These are phyloP conservation scores for Mucor lusitanicus DNA, from an alignment of 371 early-diverging fungal species.

Conservation along the genomic window DNA sequence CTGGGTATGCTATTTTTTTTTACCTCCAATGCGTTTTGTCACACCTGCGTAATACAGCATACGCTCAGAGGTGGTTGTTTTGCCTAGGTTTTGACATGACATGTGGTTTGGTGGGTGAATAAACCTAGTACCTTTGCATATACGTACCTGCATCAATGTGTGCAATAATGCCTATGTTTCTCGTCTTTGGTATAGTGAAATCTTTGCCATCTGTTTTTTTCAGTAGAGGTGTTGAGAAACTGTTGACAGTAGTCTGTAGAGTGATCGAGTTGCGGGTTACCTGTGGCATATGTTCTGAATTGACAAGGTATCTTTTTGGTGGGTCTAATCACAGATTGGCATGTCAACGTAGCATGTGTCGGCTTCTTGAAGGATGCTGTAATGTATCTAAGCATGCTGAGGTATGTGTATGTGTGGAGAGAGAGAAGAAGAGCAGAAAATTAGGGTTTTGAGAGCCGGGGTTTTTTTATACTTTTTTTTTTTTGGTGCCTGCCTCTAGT, in stretches of 20 bases:
- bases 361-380: conserved; percentile 1
- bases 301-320: neutral
- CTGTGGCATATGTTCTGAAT: conserved; percentile 15
- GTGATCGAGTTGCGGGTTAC: neutral
- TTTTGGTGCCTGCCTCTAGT: neutral
- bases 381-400: conserved; percentile 7
- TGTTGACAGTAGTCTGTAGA: neutral
- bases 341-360: neutral
- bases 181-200: conserved; percentile 63
- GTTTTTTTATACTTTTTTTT: neutral
- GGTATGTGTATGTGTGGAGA: neutral
- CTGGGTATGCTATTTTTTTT: too few species aligned
- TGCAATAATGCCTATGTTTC: conserved; percentile 96
- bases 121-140: too few species aligned
- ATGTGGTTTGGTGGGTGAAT: too few species aligned
- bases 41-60: conserved; percentile 95
- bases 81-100: conserved; percentile 51
- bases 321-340: neutral
- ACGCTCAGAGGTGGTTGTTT: conserved; percentile 97
- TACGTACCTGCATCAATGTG: conserved; percentile 93
- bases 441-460: neutral
- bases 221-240: too few species aligned
- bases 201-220: conserved; percentile 45
- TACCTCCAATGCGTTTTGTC: conserved; percentile 83
- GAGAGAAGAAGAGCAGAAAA: neutral